phyloP scores from a whole-genome alignment of 352 stramenopile genomes.

The Globisporangium apiculatum region DNA sequence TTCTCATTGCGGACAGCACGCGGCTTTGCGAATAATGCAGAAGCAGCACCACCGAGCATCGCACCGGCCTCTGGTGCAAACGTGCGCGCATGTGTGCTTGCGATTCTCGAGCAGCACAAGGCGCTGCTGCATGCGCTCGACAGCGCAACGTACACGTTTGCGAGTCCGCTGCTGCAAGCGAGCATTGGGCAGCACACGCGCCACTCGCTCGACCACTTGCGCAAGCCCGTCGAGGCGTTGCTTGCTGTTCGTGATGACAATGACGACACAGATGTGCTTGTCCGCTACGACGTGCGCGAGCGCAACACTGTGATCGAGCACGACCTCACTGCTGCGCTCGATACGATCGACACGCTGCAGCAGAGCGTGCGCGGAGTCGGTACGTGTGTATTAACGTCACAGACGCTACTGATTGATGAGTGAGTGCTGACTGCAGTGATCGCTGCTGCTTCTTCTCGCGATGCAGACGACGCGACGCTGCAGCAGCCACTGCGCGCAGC shows the following conservation, averaged over 20 bases:
- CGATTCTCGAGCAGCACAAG: slow-evolving; percentile 66
- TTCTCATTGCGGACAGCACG: too few relatives aligned
- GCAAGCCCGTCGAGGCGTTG: slow-evolving; percentile 53
- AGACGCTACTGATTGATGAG: too few relatives aligned
- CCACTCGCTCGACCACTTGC: slow-evolving; percentile 74
- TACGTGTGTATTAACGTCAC: slow-evolving; percentile 2
- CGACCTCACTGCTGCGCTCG: slow-evolving; percentile 42
- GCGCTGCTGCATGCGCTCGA: slow-evolving; percentile 37
- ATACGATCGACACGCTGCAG: slow-evolving; percentile 48
- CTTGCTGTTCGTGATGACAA: background rate
- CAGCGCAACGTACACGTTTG: slow-evolving; percentile 57
- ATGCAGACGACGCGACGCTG: slow-evolving; percentile 17
- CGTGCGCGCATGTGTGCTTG: slow-evolving; percentile 32
- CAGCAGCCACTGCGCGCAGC: slow-evolving; percentile 27
- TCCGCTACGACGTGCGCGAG: slow-evolving; percentile 69
- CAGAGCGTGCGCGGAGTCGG: slow-evolving; percentile 21
- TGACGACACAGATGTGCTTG: slow-evolving; percentile 4
- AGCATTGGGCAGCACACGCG: slow-evolving; percentile 70
- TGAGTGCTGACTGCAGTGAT: too few relatives aligned
- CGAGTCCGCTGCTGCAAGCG: slow-evolving; percentile 50
- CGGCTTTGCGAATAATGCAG: background rate
- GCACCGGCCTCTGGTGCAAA: slow-evolving; percentile 6
- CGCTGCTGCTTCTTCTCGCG: too few relatives aligned
- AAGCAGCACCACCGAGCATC: background rate
- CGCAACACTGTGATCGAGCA: slow-evolving; percentile 60